A percentile compares a stretch with the other conserved stretches of the same genome.
These are phyloP conservation scores for Leccinum disarticulatum DNA, from an alignment of 768 basidiomycete genomes.

Conservation along the genomic window DNA sequence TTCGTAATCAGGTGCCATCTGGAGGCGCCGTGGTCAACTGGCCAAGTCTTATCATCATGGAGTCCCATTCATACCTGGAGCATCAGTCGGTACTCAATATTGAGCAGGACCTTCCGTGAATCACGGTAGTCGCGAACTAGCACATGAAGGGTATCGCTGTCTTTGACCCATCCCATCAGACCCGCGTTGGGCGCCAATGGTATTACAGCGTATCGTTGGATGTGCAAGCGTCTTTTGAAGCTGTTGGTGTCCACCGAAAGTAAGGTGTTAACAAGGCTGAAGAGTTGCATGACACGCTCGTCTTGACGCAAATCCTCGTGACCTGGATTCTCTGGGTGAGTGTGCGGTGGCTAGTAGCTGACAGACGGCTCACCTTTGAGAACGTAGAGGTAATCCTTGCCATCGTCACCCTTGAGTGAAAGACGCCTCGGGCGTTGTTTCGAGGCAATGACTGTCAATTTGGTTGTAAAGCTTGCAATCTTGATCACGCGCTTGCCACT, in stretches of 20 bases:
- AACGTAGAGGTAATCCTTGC: constrained; percentile 86
- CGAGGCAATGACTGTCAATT: constrained; percentile 90
- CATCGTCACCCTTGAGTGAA: constrained; percentile 86
- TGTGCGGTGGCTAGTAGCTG: background rate
- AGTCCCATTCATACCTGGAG: constrained; percentile 74
- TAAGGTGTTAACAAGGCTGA: constrained; percentile 93
- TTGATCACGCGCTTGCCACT: constrained; percentile 80
- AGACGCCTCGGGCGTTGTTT: constrained; percentile 95
- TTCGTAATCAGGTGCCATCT: constrained; percentile 99
- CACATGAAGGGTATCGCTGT: constrained; percentile 94
- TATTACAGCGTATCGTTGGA: constrained; percentile 89
- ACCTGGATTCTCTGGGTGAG: constrained; percentile 45
- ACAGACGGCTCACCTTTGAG: constrained; percentile 67
- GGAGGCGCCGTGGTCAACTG: constrained; percentile 6
- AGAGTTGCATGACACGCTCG: constrained; percentile 98
- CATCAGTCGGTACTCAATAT: constrained; percentile 99
- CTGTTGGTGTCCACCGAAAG: constrained; percentile 91
- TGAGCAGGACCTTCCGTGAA: constrained; percentile 91
- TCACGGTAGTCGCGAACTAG: constrained; percentile 96
- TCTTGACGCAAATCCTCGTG: constrained; percentile 99
- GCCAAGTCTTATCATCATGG: constrained; percentile 44
- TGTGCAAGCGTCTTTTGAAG: constrained; percentile 94
- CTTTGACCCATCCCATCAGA: constrained; percentile 92
- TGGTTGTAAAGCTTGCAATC: constrained; percentile 84
- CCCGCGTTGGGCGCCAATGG: constrained; percentile 96